Conservation (phyloP, 139 green algal species). For the Micractinium conductrix region DNA sequence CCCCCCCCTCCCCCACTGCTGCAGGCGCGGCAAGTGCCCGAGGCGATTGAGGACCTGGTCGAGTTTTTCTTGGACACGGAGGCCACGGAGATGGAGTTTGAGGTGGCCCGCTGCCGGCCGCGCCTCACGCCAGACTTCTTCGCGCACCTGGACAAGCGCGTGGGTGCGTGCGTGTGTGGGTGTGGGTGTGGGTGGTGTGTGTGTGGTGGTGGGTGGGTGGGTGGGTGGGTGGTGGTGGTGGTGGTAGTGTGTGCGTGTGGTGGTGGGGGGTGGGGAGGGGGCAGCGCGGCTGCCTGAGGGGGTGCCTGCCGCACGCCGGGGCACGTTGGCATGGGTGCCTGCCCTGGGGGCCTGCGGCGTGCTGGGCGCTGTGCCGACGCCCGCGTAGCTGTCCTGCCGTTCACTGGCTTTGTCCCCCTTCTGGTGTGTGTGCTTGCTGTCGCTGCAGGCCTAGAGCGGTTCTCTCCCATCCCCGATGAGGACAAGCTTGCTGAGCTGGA, state of each 20-base stretch:
- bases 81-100: constrained; percentile 88
- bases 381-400: too few species aligned
- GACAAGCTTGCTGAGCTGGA: constrained; percentile 87
- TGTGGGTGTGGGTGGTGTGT: too few species aligned
- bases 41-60: constrained; percentile 61
- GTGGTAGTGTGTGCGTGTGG: not conserved
- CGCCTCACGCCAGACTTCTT: constrained; percentile 65
- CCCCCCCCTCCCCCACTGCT: not conserved
- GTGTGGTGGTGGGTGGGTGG: not conserved
- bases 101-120: constrained; percentile 77
- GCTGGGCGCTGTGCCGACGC: too few species aligned
- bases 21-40: constrained; percentile 58
- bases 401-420: too few species aligned
- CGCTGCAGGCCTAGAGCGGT: constrained; percentile 56
- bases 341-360: too few species aligned
- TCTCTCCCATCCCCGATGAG: constrained; percentile 57
- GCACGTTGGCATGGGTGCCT: too few species aligned
- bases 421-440: not conserved
- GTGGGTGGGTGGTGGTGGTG: not conserved
- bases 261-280: too few species aligned
- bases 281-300: too few species aligned
- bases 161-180: constrained; percentile 39
- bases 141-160: constrained; percentile 44
- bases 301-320: too few species aligned
- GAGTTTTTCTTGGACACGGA: constrained; percentile 91